Evolutionary conservation across 1,284 basidiomycete species (phyloP).

Genomic region (Rhodotorula mucilaginosa): DNA sequence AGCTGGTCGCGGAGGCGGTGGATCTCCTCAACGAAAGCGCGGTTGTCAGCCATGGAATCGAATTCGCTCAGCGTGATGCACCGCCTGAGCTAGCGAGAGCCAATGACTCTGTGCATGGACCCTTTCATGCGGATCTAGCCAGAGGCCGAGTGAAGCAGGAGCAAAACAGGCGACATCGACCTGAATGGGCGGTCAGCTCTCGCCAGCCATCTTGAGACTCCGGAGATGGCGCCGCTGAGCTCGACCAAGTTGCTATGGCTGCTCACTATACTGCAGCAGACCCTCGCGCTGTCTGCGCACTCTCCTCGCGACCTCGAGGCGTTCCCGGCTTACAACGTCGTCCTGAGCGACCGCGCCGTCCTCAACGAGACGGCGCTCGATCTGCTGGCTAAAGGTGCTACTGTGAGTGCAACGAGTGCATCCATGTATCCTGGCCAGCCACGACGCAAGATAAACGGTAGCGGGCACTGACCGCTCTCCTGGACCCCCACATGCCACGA

Average conservation of each 20-base stretch:
- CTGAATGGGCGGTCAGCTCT: too few species aligned
- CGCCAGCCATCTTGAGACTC: too few species aligned
- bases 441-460: too few species aligned
- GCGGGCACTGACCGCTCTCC: background rate
- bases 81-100: too few species aligned
- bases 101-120: too few species aligned
- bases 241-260: background rate
- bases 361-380: conserved; percentile 36
- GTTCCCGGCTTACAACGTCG: conserved; percentile 37
- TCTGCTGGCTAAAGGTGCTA: conserved; percentile 13
- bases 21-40: too few species aligned
- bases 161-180: too few species aligned
- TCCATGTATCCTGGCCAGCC: too few species aligned
- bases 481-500: conserved; percentile 3
- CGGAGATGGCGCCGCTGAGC: background rate
- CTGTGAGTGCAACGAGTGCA: background rate
- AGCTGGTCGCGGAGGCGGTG: background rate
- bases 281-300: conserved; percentile 36
- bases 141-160: too few species aligned
- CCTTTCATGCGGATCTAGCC: too few species aligned
- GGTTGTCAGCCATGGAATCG: too few species aligned
- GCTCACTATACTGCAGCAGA: background rate
- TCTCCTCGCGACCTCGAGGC: conserved; percentile 42
- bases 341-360: conserved; percentile 25
- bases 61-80: too few species aligned